Evolutionary conservation across 192 early-diverging fungal genomes (phyloP).

Genomic region (Coemansia furcata): DNA sequence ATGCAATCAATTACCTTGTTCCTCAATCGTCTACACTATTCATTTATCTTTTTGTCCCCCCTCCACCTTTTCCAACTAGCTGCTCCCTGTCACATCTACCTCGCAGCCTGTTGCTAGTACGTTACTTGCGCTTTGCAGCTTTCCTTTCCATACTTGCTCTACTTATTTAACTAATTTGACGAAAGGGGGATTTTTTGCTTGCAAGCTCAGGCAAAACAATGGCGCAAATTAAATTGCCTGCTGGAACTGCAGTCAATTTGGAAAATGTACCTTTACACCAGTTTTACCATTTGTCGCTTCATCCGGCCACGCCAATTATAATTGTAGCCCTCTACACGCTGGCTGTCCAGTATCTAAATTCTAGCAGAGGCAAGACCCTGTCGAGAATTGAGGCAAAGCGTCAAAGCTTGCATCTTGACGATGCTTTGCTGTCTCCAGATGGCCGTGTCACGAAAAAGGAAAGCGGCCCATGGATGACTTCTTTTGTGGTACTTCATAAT

Average conservation of each 20-base stretch:
- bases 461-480: slow-evolving; percentile 64
- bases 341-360: slow-evolving; percentile 38
- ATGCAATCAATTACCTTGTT: not conserved
- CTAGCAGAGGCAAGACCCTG: slow-evolving; percentile 23
- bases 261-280: slow-evolving; percentile 68
- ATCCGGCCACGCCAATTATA: slow-evolving; percentile 64
- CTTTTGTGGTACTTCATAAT: slow-evolving; percentile 80
- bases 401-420: slow-evolving; percentile 18
- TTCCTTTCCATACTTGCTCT: not conserved
- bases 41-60: not conserved
- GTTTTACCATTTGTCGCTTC: slow-evolving; percentile 68
- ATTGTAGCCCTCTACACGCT: slow-evolving; percentile 63
- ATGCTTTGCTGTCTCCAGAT: slow-evolving; percentile 3
- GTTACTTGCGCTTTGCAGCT: not conserved
- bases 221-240: slow-evolving; percentile 41
- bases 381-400: slow-evolving; percentile 45
- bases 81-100: not conserved
- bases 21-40: not conserved
- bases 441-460: slow-evolving; percentile 10
- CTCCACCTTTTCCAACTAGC: not conserved
- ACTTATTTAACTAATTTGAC: not conserved
- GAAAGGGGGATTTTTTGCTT: not conserved
- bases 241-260: slow-evolving; percentile 48
- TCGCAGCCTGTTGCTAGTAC: not conserved
- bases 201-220: slow-evolving; percentile 11